Evolutionary conservation across 1,139 yeast species (phyloP), one percentile per base, ranked within the genome.

Genomic region (Blastobotrys capitulatus): DNA sequence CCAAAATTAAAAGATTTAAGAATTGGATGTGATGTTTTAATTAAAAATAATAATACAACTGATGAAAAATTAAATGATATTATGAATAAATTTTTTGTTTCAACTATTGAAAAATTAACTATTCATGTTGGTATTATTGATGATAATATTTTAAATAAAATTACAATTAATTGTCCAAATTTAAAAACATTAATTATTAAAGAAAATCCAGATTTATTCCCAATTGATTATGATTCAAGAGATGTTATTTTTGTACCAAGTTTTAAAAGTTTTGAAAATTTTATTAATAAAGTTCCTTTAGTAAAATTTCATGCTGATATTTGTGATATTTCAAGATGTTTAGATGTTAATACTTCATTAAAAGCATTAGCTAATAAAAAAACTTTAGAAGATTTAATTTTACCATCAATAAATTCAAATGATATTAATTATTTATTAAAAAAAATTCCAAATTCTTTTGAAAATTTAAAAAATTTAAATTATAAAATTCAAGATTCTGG

Each of bases 11-110:
- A 39, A 19, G 32, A 18, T n/a, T 31, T 39, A 32, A n/a, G 32
- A 18, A 39, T 39, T 20, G 15, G 42, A 8, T 39, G 42, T 31
- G 42, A 39, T 20, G 42, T 39, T 6, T 25, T 39, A n/a, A 16
- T 18, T 18, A 15, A 35, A 10, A 35, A 35, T 13, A 19, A 18
- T 35, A 15, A 13, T 13, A 12, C 27, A 18, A n/a, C 8, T 18
- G 32, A 29, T 29, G 12, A 10, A 3, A 4, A 29, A 3, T 29
- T 29, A 12, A 29, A 29, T 13, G 32, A 29, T 29, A 6, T 37
- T 6, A 7, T 37, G 20, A 6, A 37, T 13, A 10, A 19, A 13
- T 39, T 39, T 39, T 18, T 39, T 15, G 42, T 39, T 2, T 32
- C 42, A 7, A 39, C 42, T 6, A 6, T 39, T 15, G 32, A 22